Percentiles rank a stretch among this genome's conserved stretches.
phyloP scores from a whole-genome alignment of 768 basidiomycete genomes.

The Kwoniella sp. region DNA sequence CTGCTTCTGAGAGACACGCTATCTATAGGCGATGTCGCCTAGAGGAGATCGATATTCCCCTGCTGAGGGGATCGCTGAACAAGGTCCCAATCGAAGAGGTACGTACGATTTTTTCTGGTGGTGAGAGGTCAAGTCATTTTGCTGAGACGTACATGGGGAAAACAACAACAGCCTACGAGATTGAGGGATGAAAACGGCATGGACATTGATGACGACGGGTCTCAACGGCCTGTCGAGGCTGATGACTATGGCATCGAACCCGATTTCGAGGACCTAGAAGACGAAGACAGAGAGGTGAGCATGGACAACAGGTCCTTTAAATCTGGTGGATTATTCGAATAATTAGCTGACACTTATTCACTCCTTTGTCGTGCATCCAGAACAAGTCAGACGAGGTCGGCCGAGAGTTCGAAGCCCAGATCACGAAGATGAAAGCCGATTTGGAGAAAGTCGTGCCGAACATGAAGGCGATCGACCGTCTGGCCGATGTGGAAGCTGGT shows the following conservation, averaged over 20 bases:
- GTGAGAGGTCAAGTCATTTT: neutral
- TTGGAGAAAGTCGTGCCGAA: constrained; percentile 92
- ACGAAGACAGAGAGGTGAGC: constrained; percentile 86
- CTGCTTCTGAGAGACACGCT: constrained; percentile 78
- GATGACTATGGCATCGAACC: constrained; percentile 88
- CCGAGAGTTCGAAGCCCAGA: constrained; percentile 61
- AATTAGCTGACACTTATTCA: neutral
- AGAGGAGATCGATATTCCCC: constrained; percentile 84
- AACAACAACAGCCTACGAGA: constrained; percentile 56
- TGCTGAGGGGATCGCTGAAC: constrained; percentile 73
- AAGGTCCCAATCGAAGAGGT: constrained; percentile 87
- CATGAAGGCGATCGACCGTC: constrained; percentile 92
- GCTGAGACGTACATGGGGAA: neutral
- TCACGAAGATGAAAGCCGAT: constrained; percentile 67
- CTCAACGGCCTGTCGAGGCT: constrained; percentile 71
- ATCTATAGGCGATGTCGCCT: constrained; percentile 90
- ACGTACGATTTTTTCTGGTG: constrained; percentile 4
- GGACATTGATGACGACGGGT: constrained; percentile 85
- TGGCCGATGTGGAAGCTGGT: constrained; percentile 65
- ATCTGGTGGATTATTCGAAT: neutral
- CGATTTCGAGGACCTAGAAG: constrained; percentile 87
- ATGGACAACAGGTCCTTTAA: neutral
- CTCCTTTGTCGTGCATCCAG: neutral
- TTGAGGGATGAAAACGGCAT: constrained; percentile 84
- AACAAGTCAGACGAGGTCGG: constrained; percentile 34